These are phyloP conservation scores for Penicillium turbatum DNA, from an alignment of 495 filamentous ascomycete species.

Conservation along the genomic window DNA sequence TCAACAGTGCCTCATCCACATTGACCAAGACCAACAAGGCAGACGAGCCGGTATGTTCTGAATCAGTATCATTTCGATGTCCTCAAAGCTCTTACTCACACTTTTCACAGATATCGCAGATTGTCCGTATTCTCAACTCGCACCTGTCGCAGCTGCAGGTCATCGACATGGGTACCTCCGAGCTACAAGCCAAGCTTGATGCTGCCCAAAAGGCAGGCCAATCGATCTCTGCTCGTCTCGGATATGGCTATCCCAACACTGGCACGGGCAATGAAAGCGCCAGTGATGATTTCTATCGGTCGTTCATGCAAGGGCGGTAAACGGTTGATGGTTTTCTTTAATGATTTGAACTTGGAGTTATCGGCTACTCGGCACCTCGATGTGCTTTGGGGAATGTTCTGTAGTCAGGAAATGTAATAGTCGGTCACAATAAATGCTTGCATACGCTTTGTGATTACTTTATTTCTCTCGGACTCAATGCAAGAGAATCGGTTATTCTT, in stretches of 20 bases:
- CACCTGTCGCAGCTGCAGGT: slow-evolving; percentile 84
- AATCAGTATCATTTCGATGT: background rate
- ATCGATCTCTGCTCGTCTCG: slow-evolving; percentile 62
- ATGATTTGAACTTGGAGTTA: slow-evolving; percentile 18
- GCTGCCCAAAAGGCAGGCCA: slow-evolving; percentile 73
- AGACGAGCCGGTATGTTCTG: slow-evolving; percentile 79
- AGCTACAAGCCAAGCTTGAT: slow-evolving; percentile 70
- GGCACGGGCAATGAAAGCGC: slow-evolving; percentile 57
- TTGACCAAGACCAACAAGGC: slow-evolving; percentile 83
- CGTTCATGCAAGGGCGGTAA: slow-evolving; percentile 63
- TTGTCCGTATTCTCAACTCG: slow-evolving; percentile 88
- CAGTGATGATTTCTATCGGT: slow-evolving; percentile 77
- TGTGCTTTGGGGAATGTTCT: slow-evolving; percentile 15
- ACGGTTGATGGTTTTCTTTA: slow-evolving; percentile 11
- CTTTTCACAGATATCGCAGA: slow-evolving; percentile 69
- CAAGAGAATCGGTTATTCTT: background rate
- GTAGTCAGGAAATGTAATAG: slow-evolving; percentile 9
- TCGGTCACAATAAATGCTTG: slow-evolving; percentile 10
- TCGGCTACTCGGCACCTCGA: slow-evolving; percentile 9
- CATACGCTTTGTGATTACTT: slow-evolving; percentile 1
- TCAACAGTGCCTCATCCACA: slow-evolving; percentile 78
- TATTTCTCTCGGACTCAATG: background rate
- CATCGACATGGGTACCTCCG: slow-evolving; percentile 81
- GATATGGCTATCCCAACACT: slow-evolving; percentile 50
- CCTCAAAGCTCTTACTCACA: slow-evolving; percentile 5